Percentiles rank a stretch among this genome's conserved stretches.
Evolutionary conservation across 2,329 filamentous ascomycete species (phyloP).

Genomic region (Exophiala oligosperma): DNA sequence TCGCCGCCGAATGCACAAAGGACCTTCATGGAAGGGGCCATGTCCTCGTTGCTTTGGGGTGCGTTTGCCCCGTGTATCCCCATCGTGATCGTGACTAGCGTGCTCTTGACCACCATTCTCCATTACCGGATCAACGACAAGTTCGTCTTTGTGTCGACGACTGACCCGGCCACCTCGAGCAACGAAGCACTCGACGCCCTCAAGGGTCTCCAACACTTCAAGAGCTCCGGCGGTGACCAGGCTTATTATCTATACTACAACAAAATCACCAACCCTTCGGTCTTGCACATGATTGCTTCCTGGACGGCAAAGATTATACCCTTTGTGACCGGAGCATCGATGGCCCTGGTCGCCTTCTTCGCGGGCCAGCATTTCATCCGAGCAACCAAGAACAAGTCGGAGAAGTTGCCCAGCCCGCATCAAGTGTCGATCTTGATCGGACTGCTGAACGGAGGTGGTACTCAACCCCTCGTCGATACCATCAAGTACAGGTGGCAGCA

Average conservation of each 20-base stretch:
- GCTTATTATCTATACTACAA: conserved; percentile 21
- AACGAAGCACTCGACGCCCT: conserved; percentile 7
- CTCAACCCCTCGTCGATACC: conserved; percentile 9
- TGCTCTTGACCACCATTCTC: conserved; percentile 18
- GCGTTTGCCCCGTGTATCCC: conserved; percentile 22
- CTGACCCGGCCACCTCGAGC: background rate
- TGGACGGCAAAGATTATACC: conserved; percentile 16
- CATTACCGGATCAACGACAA: conserved; percentile 14
- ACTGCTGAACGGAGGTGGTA: background rate
- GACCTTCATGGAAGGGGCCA: conserved; percentile 8
- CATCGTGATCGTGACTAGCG: conserved; percentile 12
- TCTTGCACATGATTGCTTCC: conserved; percentile 19
- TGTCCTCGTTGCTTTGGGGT: conserved; percentile 14
- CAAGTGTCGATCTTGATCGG: conserved; percentile 4
- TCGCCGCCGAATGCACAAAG: conserved; percentile 1
- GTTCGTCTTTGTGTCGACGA: conserved; percentile 8
- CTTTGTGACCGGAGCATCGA: conserved; percentile 11
- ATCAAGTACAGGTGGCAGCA: conserved; percentile 13
- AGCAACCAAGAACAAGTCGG: conserved; percentile 9
- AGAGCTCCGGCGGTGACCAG: conserved; percentile 14
- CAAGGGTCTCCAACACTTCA: conserved; percentile 1
- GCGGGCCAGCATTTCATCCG: conserved; percentile 12
- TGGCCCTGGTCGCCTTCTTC: conserved; percentile 18
- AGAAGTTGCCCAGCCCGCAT: conserved; percentile 4
- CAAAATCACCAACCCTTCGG: conserved; percentile 13